Evolutionary conservation across 1,284 basidiomycete genomes (phyloP).

Genomic region (Dichomitus squalens): DNA sequence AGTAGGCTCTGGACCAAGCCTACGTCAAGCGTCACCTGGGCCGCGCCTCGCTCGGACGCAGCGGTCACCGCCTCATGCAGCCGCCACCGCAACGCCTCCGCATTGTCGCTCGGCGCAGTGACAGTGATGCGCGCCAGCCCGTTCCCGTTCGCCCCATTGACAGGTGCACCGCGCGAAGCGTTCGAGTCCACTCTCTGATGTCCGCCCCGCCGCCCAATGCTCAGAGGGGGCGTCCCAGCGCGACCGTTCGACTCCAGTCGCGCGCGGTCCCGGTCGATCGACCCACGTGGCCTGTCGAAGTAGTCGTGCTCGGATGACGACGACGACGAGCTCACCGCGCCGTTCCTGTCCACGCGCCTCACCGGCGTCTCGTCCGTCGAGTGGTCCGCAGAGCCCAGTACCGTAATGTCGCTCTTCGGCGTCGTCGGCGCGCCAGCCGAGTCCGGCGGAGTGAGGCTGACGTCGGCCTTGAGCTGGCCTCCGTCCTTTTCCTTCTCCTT

Average conservation of each 20-base stretch:
- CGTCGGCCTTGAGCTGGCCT: slow-evolving; percentile 22
- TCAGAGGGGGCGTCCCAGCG: slow-evolving; percentile 15
- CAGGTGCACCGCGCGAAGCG: slow-evolving; percentile 17
- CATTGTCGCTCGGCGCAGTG: slow-evolving; percentile 42
- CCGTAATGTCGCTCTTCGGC: slow-evolving; percentile 31
- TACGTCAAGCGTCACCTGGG: slow-evolving; percentile 74
- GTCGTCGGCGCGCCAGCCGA: slow-evolving; percentile 22
- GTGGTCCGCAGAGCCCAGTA: slow-evolving; percentile 18
- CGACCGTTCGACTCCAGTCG: slow-evolving; percentile 9
- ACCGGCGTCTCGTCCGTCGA: slow-evolving; percentile 26
- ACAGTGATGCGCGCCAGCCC: slow-evolving; percentile 43
- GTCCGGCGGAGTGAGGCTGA: slow-evolving; percentile 24
- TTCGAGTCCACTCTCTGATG: slow-evolving; percentile 26
- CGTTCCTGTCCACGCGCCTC: slow-evolving; percentile 19
- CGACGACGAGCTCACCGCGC: slow-evolving; percentile 14
- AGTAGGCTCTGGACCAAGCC: slow-evolving; percentile 77
- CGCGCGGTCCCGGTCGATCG: slow-evolving; percentile 14
- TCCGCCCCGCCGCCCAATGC: slow-evolving; percentile 4
- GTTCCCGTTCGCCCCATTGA: slow-evolving; percentile 11
- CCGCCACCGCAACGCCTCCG: slow-evolving; percentile 49
- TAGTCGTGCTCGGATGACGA: slow-evolving; percentile 19
- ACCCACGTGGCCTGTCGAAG: slow-evolving; percentile 5
- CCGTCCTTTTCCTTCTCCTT: slow-evolving; percentile 35
- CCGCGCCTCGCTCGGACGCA: slow-evolving; percentile 59
- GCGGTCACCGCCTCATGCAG: slow-evolving; percentile 70